These are phyloP conservation scores for Russula olivacea DNA, from an alignment of 768 basidiomycete genomes.

Conservation along the genomic window DNA sequence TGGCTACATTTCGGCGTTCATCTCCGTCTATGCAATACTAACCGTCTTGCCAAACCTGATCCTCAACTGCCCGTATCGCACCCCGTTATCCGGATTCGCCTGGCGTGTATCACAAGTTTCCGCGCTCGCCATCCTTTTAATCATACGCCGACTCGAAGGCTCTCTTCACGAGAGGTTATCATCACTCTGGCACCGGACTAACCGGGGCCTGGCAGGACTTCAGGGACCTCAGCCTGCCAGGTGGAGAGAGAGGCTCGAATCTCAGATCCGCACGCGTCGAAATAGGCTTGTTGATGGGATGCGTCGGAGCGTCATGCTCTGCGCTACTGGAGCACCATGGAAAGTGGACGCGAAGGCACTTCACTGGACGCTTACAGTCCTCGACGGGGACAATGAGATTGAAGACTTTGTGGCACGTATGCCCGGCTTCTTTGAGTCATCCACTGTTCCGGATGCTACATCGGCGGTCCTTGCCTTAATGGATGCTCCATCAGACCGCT, in stretches of 20 bases:
- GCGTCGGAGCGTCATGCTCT: neutral
- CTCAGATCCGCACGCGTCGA: neutral
- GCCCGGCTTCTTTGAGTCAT: constrained; percentile 3
- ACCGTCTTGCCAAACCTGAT: neutral
- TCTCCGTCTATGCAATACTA: neutral
- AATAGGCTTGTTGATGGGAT: constrained; percentile 5
- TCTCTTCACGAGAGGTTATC: neutral
- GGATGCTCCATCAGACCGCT: neutral
- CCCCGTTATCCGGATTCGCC: neutral
- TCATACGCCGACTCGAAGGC: neutral
- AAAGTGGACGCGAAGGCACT: neutral
- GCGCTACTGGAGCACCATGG: neutral
- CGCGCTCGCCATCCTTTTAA: neutral
- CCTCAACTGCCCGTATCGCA: constrained; percentile 7
- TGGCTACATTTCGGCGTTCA: neutral
- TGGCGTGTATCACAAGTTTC: neutral
- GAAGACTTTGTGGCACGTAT: constrained; percentile 10
- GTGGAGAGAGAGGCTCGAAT: neutral
- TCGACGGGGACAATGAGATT: constrained; percentile 3
- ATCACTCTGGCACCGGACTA: neutral
- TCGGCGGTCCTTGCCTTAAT: neutral
- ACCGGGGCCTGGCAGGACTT: neutral
- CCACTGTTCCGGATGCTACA: neutral
- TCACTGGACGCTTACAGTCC: constrained; percentile 9
- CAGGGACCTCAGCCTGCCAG: neutral